Percentiles rank a stretch among this genome's conserved stretches.
These are phyloP conservation scores for Triangularia verruculosa DNA, from an alignment of 2,329 filamentous ascomycete species.

Conservation along the genomic window DNA sequence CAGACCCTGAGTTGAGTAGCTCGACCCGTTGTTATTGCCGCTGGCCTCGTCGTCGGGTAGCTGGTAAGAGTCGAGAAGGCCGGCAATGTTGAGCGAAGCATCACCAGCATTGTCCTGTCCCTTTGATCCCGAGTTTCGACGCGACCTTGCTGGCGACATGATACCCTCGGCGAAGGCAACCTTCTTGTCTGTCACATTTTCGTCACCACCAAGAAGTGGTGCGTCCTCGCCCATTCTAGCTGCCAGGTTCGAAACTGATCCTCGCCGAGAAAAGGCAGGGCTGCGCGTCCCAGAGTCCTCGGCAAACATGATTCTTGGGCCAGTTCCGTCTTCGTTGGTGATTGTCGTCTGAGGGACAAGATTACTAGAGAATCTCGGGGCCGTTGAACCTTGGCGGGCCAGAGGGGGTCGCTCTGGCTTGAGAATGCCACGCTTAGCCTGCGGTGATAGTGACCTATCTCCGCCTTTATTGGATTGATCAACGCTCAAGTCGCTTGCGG, in stretches of 20 bases:
- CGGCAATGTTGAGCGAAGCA: slow-evolving; percentile 42
- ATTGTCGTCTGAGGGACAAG: slow-evolving; percentile 69
- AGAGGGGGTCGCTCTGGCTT: slow-evolving; percentile 25
- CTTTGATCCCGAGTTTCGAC: slow-evolving; percentile 43
- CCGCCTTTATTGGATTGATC: slow-evolving; percentile 4
- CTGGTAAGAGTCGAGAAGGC: slow-evolving; percentile 42
- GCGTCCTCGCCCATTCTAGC: slow-evolving; percentile 34
- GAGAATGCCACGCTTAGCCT: slow-evolving; percentile 11
- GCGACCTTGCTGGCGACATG: slow-evolving; percentile 36
- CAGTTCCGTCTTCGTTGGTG: slow-evolving; percentile 60
- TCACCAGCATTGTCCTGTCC: slow-evolving; percentile 30
- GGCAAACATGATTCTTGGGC: slow-evolving; percentile 74
- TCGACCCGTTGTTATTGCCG: slow-evolving; percentile 36
- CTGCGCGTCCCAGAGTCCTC: slow-evolving; percentile 37
- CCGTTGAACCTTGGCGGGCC: slow-evolving; percentile 47
- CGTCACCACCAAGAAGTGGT: slow-evolving; percentile 46
- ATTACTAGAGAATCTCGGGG: slow-evolving; percentile 66
- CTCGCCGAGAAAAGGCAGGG: slow-evolving; percentile 42
- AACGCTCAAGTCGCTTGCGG: background rate
- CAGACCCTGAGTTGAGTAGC: slow-evolving; percentile 58
- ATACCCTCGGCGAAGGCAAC: slow-evolving; percentile 59
- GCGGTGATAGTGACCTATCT: slow-evolving; percentile 1
- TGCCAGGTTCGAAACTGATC: slow-evolving; percentile 57
- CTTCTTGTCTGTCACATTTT: slow-evolving; percentile 55
- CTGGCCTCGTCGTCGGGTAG: slow-evolving; percentile 21